phyloP scores from a whole-genome alignment of 768 basidiomycete genomes.

The Leccinum rimulosum region DNA sequence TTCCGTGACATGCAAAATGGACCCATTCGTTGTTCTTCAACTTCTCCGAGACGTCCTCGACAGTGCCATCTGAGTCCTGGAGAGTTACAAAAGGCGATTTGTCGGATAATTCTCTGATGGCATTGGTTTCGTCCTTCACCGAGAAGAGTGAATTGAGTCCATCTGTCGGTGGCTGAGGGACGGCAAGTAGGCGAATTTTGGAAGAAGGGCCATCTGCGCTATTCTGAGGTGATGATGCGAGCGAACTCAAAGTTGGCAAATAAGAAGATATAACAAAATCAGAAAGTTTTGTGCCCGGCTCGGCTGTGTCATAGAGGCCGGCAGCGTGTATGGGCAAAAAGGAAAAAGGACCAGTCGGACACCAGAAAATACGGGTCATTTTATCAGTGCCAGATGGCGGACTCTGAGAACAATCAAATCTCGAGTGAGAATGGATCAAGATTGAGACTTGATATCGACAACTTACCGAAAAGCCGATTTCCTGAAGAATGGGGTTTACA shows the following conservation, averaged over 20 bases:
- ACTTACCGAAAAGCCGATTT: neutral
- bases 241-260: neutral
- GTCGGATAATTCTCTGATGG: neutral
- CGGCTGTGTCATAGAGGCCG: neutral
- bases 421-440: neutral
- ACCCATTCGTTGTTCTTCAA: neutral
- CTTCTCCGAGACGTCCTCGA: neutral
- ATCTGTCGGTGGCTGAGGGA: neutral
- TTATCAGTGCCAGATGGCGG: neutral
- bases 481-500: neutral
- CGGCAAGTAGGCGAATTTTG: neutral
- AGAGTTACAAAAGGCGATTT: neutral
- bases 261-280: neutral
- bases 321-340: neutral
- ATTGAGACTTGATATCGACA: neutral
- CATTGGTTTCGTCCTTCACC: neutral
- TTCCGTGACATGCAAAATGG: neutral
- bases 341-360: neutral
- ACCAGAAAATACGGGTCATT: neutral
- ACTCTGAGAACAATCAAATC: neutral
- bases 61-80: neutral
- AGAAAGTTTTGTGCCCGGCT: neutral
- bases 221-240: neutral
- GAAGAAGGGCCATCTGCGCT: fast-evolving
- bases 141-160: neutral